Base-by-base conservation (phyloP, 768 basidiomycete genomes). In the Phylloporus rhodoxanthus region DNA sequence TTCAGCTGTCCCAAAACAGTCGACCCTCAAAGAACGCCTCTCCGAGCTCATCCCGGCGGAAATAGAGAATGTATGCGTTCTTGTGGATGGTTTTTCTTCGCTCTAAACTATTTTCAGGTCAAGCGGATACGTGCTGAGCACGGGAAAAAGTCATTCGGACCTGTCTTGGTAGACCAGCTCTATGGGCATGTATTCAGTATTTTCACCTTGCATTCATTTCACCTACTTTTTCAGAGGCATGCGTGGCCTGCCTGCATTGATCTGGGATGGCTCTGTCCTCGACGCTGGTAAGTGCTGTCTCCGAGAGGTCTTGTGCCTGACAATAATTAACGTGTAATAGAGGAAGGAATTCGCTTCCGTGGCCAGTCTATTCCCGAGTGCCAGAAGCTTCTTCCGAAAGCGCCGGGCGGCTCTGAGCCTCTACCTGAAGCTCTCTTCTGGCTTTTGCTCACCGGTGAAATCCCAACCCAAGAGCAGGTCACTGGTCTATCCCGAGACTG, bases 231-330 rank as follows among this genome's bases (percentile, higher is more conserved):
- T 15, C 53, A 91, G 88, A 58, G 89, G 90, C 47, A 90, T 91
- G 87, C 76, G 88, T 54, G 87, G 89, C 54, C 78, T 91, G 42
- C 89, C 94, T 57, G 93, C 92, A 46, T 82, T 98, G 58, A 91
- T 98, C 60, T 98, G 95, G 95, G 95, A 98, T 57, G 95, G 89
- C 53, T 98, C 95, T 48, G 95, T 98, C 52, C 84, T 98, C 55
- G 95, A 97, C 66, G 81, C 95, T 47, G 86, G 89, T 86, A 46
- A 50, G 80, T 69, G 8, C 39, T 41, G 7, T 9, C 28, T 47
- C 30, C 8, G 8, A 29, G 23, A 3, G 6, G 17, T 11, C 8
- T 30, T 23, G 19, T 15, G 15, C 8, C 32, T 4, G 8, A 20
- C 13, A 17, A 36, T 43, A 4, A 51, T 4, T 14, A 45, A 23